Conservation (phyloP, 768 basidiomycete species). For the Xerocomus potaroensis region DNA sequence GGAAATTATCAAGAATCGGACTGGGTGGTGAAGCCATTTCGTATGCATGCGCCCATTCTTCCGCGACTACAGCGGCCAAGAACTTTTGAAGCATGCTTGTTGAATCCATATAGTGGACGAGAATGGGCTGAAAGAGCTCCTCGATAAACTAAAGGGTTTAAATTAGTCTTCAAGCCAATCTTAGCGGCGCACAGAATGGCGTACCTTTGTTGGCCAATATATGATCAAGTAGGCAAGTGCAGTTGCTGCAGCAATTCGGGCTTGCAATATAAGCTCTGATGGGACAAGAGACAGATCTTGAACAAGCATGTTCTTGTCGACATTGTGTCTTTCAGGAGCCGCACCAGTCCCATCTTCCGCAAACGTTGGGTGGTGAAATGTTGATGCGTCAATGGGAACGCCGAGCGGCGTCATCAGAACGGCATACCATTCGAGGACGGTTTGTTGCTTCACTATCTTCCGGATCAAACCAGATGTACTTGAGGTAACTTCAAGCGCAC, state of each 20-base stretch:
- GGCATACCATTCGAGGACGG: constrained; percentile 80
- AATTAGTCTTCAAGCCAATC: neutral
- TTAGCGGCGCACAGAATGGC: neutral
- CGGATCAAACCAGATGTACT: constrained; percentile 46
- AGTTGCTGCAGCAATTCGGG: constrained; percentile 71
- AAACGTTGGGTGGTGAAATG: constrained; percentile 64
- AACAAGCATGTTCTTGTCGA: constrained; percentile 92
- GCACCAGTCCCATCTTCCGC: constrained; percentile 42
- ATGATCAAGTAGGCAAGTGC: constrained; percentile 70
- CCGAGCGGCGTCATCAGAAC: constrained; percentile 90
- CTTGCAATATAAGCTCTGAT: constrained; percentile 70
- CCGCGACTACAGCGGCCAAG: constrained; percentile 76
- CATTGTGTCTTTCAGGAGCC: constrained; percentile 72
- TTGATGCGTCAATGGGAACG: constrained; percentile 60
- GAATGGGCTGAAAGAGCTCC: constrained; percentile 67
- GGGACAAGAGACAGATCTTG: constrained; percentile 86
- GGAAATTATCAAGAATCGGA: constrained; percentile 51
- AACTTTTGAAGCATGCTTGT: constrained; percentile 90
- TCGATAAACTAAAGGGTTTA: constrained; percentile 41
- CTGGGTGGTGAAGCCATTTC: constrained; percentile 31
- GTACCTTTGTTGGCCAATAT: constrained; percentile 62
- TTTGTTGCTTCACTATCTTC: constrained; percentile 49
- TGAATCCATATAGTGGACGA: constrained; percentile 78
- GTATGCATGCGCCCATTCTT: constrained; percentile 83
- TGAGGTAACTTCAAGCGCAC: constrained; percentile 57